phyloP scores from a whole-genome alignment of 2,329 filamentous ascomycete genomes.

The Colletotrichum coccodes region DNA sequence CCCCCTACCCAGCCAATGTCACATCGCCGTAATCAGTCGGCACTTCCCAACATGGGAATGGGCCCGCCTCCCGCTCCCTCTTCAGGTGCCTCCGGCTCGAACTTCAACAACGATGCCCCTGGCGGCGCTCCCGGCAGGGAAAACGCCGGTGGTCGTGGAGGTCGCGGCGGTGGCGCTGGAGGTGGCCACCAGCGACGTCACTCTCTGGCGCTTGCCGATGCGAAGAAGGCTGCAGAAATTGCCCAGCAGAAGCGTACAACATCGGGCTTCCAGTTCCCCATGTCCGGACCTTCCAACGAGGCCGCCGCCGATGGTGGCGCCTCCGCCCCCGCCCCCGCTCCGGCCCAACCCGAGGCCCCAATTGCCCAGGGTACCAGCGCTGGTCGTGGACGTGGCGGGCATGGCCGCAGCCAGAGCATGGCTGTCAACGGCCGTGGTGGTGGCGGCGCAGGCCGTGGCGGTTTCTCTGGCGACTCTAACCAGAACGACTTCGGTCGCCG shows the following conservation, averaged over 20 bases:
- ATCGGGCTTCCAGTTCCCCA: conserved; percentile 93
- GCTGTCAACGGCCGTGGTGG: conserved; percentile 69
- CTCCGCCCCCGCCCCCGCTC: conserved; percentile 40
- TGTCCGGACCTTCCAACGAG: conserved; percentile 74
- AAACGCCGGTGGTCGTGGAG: conserved; percentile 74
- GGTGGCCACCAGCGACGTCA: conserved; percentile 93
- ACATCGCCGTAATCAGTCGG: conserved; percentile 98
- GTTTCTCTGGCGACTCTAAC: conserved; percentile 63
- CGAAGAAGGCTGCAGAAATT: conserved; percentile 96
- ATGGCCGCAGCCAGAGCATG: conserved; percentile 92
- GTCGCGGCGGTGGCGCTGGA: conserved; percentile 74
- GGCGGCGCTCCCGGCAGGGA: conserved; percentile 71
- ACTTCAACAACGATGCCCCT: conserved; percentile 82
- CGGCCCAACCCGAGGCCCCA: conserved; percentile 47
- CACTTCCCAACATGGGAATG: conserved; percentile 91
- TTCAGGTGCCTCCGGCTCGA: conserved; percentile 83
- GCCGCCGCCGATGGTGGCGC: conserved; percentile 64
- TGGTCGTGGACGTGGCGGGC: conserved; percentile 67
- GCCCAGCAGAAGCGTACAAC: conserved; percentile 97
- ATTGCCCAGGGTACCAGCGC: conserved; percentile 53
- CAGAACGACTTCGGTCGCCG: conserved; percentile 77
- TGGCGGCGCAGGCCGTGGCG: conserved; percentile 74
- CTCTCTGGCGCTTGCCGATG: conserved; percentile 92
- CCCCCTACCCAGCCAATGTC: conserved; percentile 81
- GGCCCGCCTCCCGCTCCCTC: conserved; percentile 91